Evolutionary conservation across 2,329 filamentous ascomycete genomes (phyloP).

Genomic region (Aspergillus proliferans): DNA sequence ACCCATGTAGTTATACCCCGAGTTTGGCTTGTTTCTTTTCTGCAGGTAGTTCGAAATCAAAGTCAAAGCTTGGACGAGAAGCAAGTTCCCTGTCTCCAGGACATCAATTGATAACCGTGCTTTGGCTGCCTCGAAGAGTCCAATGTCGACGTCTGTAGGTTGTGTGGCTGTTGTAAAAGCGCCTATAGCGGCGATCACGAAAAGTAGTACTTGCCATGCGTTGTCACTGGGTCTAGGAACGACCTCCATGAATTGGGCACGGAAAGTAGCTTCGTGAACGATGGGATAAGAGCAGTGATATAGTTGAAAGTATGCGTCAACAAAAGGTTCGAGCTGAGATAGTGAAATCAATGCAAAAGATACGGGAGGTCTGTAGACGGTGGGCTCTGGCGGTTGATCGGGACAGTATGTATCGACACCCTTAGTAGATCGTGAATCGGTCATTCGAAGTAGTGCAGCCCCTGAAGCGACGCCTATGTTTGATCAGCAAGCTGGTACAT

Average conservation of each 20-base stretch:
- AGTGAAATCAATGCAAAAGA: conserved; percentile 5
- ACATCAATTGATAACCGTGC: conserved; percentile 29
- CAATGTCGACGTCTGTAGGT: conserved; percentile 23
- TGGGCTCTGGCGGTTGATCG: neutral
- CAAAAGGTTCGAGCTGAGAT: conserved; percentile 12
- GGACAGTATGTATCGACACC: neutral
- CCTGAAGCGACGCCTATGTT: conserved; percentile 11
- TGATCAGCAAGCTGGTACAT: neutral
- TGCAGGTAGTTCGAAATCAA: conserved; percentile 39
- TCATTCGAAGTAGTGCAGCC: conserved; percentile 10
- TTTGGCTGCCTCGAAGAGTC: conserved; percentile 33
- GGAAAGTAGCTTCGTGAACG: conserved; percentile 35
- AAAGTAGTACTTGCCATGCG: conserved; percentile 31
- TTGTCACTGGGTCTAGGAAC: conserved; percentile 25
- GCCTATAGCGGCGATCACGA: conserved; percentile 31
- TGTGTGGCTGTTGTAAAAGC: conserved; percentile 22
- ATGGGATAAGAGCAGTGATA: conserved; percentile 36
- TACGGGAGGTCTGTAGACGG: neutral
- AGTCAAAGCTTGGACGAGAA: conserved; percentile 35
- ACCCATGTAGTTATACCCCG: conserved; percentile 37
- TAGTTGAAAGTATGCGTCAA: conserved; percentile 32
- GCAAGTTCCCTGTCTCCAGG: conserved; percentile 38
- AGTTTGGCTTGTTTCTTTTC: conserved; percentile 39
- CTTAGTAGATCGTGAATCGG: conserved; percentile 4
- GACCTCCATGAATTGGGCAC: conserved; percentile 32